phyloP scores from a whole-genome alignment of 768 basidiomycete species.

The Psilocybe cyanescens region DNA sequence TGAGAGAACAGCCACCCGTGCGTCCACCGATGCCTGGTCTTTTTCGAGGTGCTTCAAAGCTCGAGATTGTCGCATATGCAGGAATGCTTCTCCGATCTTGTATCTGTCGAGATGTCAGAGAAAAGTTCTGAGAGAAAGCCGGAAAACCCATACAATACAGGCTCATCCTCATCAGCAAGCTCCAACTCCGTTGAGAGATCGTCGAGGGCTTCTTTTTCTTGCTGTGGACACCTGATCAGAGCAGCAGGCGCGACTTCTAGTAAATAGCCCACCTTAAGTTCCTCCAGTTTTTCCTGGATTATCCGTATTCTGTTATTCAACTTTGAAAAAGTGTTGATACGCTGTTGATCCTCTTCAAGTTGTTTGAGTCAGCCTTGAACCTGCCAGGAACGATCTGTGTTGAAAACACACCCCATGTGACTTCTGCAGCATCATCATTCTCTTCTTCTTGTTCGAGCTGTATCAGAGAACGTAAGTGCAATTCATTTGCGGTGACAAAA shows the following conservation, averaged over 20 bases:
- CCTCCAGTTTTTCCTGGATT: slow-evolving; percentile 72
- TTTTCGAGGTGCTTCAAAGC: slow-evolving; percentile 75
- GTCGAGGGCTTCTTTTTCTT: slow-evolving; percentile 94
- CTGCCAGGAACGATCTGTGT: slow-evolving; percentile 3
- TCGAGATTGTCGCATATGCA: slow-evolving; percentile 71
- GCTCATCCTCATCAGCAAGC: slow-evolving; percentile 83
- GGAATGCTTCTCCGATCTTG: slow-evolving; percentile 87
- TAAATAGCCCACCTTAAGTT: slow-evolving; percentile 62
- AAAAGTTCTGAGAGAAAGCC: neutral
- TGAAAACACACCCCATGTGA: slow-evolving; percentile 74
- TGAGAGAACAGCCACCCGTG: slow-evolving; percentile 54
- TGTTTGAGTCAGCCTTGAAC: slow-evolving; percentile 11
- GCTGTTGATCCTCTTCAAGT: slow-evolving; percentile 79
- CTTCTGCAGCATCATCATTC: slow-evolving; percentile 72
- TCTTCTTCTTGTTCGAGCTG: slow-evolving; percentile 82
- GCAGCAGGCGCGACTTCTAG: neutral
- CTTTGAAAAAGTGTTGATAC: slow-evolving; percentile 91
- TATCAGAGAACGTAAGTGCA: slow-evolving; percentile 10
- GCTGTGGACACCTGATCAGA: slow-evolving; percentile 46
- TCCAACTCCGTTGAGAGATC: slow-evolving; percentile 89
- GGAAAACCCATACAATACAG: slow-evolving; percentile 61
- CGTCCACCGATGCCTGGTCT: slow-evolving; percentile 64
- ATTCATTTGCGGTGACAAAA: slow-evolving; percentile 5
- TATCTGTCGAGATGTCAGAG: slow-evolving; percentile 55
- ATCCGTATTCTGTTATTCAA: slow-evolving; percentile 78